Conservation (phyloP, 2,329 filamentous ascomycete species). For the Coniochaeta sp. region DNA sequence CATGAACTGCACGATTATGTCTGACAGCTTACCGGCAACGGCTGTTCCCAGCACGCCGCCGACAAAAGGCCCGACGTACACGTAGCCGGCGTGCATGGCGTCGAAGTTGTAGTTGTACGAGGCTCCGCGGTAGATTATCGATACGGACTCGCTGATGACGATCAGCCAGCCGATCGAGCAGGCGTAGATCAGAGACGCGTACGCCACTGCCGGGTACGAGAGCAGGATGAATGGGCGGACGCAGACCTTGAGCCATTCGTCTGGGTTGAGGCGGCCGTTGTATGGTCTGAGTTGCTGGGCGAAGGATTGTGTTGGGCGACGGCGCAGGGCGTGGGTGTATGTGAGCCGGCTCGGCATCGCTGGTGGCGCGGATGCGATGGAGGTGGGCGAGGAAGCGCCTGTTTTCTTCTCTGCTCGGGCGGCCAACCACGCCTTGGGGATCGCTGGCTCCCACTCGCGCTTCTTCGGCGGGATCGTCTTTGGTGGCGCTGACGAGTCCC, state of each 20-base stretch:
- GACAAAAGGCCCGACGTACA: slow-evolving; percentile 86
- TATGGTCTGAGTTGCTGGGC: slow-evolving; percentile 65
- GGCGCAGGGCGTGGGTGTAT: slow-evolving; percentile 66
- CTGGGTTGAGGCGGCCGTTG: slow-evolving; percentile 69
- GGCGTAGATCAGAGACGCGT: slow-evolving; percentile 78
- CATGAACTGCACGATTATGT: slow-evolving; percentile 77
- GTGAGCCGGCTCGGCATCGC: slow-evolving; percentile 25
- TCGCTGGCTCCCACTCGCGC: not conserved
- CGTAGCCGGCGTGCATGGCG: slow-evolving; percentile 70
- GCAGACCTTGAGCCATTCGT: slow-evolving; percentile 73
- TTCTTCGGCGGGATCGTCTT: not conserved
- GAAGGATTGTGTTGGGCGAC: slow-evolving; percentile 63
- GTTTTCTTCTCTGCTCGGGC: not conserved
- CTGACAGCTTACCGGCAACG: slow-evolving; percentile 81
- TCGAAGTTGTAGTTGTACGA: slow-evolving; percentile 69
- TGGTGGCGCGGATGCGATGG: slow-evolving; percentile 9
- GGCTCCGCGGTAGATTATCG: slow-evolving; percentile 64
- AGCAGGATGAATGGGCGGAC: slow-evolving; percentile 78
- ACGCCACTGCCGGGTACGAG: slow-evolving; percentile 80
- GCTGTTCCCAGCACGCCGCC: slow-evolving; percentile 86
- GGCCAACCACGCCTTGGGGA: not conserved
- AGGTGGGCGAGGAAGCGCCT: slow-evolving; percentile 7
- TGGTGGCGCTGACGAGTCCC: not conserved
- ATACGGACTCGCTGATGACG: slow-evolving; percentile 81
- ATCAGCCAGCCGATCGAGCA: slow-evolving; percentile 94